phyloP scores from a whole-genome alignment of 176 grass and related monocot genomes.

The Carex cristatella region DNA sequence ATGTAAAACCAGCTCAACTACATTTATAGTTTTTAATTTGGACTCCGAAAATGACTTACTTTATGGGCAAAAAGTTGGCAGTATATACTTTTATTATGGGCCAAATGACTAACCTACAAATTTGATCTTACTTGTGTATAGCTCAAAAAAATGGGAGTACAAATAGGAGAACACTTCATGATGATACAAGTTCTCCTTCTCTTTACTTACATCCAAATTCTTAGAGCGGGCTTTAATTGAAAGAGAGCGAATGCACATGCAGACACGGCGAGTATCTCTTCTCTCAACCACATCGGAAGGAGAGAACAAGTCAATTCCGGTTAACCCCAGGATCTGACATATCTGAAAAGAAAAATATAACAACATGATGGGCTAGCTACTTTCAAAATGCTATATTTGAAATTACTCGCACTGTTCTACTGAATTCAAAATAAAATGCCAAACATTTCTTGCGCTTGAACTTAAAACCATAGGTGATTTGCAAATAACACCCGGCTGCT shows the following conservation, averaged over 20 bases:
- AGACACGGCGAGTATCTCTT: slow-evolving; percentile 74
- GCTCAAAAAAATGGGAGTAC: background rate
- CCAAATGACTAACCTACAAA: background rate
- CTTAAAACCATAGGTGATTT: background rate
- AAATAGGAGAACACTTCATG: background rate
- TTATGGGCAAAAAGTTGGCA: background rate
- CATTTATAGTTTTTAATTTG: background rate
- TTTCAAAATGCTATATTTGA: background rate
- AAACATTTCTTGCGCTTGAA: background rate
- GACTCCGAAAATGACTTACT: background rate
- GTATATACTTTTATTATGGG: background rate
- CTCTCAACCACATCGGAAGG: slow-evolving; percentile 88
- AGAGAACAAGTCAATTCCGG: slow-evolving; percentile 79
- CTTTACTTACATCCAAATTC: slow-evolving; percentile 53
- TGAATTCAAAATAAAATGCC: background rate
- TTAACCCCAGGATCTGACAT: slow-evolving; percentile 80
- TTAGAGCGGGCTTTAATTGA: slow-evolving; percentile 58
- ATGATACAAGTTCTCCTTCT: background rate
- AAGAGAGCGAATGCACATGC: slow-evolving; percentile 80
- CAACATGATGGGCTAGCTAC: background rate
- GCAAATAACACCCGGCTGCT: background rate
- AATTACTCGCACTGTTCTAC: background rate
- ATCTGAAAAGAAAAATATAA: slow-evolving; percentile 39
- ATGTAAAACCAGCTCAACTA: background rate
- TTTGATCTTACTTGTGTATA: background rate